phyloP scores from a whole-genome alignment of 805 yeast genomes.

The Spathaspora boniae region DNA sequence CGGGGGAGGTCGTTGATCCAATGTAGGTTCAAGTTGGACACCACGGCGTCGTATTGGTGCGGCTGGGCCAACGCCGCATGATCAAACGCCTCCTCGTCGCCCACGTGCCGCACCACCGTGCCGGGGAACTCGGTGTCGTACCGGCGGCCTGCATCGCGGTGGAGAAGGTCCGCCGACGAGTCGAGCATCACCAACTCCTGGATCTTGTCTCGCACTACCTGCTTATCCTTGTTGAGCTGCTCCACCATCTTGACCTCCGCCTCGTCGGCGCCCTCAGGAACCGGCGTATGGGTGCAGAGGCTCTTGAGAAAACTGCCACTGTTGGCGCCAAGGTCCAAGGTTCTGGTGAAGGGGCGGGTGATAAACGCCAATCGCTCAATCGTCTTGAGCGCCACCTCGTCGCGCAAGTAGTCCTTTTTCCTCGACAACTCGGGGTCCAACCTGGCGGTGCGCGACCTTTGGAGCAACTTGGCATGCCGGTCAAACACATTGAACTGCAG shows the following conservation, averaged over 20 bases:
- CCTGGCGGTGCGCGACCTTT: conserved; percentile 50
- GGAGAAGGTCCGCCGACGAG: conserved; percentile 49
- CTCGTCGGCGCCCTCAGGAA: conserved; percentile 19
- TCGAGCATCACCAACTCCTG: conserved; percentile 64
- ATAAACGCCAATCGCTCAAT: conserved; percentile 74
- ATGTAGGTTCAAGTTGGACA: conserved; percentile 71
- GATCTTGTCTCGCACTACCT: conserved; percentile 49
- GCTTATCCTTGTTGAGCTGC: conserved; percentile 50
- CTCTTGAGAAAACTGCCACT: conserved; percentile 59
- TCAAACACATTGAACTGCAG: conserved; percentile 51
- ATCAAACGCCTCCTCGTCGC: conserved; percentile 65
- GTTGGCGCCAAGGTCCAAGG: conserved; percentile 72
- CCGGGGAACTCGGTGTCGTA: conserved; percentile 44
- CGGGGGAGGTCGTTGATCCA: conserved; percentile 87
- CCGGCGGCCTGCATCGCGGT: conserved; percentile 43
- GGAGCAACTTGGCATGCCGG: conserved; percentile 56
- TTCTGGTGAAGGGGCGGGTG: conserved; percentile 55
- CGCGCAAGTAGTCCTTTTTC: conserved; percentile 67
- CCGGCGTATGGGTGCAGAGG: conserved; percentile 24
- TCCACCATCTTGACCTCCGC: conserved; percentile 37
- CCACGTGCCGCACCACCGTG: conserved; percentile 47
- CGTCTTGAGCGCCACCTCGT: conserved; percentile 69
- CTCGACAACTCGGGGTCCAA: conserved; percentile 43
- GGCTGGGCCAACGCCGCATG: conserved; percentile 35
- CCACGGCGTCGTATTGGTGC: conserved; percentile 60